Conservation (phyloP, 2,329 filamentous ascomycete genomes). For the Ophiocordyceps camponoti-floridani region DNA sequence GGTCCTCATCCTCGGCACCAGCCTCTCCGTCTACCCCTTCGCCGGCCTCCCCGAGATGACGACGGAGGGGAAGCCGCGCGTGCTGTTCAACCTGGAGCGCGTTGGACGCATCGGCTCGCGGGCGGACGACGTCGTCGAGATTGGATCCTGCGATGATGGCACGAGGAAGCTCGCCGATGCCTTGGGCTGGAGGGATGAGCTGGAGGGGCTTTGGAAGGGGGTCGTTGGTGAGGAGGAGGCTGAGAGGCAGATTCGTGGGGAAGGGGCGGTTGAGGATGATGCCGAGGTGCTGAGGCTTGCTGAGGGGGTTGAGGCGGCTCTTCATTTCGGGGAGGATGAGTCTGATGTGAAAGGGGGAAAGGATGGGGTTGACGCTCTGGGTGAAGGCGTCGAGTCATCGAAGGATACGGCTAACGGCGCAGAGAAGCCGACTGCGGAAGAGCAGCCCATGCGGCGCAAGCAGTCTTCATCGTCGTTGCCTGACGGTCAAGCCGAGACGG, state of each 20-base stretch:
- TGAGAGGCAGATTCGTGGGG: conserved; percentile 22
- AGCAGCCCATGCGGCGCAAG: too few relatives aligned
- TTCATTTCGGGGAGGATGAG: conserved; percentile 11
- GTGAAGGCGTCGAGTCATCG: too few relatives aligned
- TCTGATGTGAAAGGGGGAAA: not conserved
- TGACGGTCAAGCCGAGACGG: too few relatives aligned
- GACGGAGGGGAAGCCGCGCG: conserved; percentile 43
- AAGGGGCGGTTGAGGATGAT: conserved; percentile 12
- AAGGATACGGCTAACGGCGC: not conserved
- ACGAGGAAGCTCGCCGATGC: conserved; percentile 62
- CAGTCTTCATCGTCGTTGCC: too few relatives aligned
- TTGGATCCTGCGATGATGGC: conserved; percentile 71
- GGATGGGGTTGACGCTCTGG: not conserved
- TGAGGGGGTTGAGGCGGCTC: conserved; percentile 15
- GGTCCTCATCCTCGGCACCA: conserved; percentile 76
- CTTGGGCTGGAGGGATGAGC: conserved; percentile 70
- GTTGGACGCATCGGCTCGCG: conserved; percentile 65
- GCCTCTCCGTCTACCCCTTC: conserved; percentile 76
- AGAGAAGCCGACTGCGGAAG: not conserved
- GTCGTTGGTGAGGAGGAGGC: conserved; percentile 45
- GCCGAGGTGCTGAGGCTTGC: conserved; percentile 22
- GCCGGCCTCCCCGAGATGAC: conserved; percentile 57
- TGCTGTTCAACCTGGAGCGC: conserved; percentile 74
- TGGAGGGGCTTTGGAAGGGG: conserved; percentile 57
- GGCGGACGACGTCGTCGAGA: conserved; percentile 65